These are phyloP conservation scores for Hypoxylon sp. DNA, from an alignment of 2,329 filamentous ascomycete genomes.

Conservation along the genomic window DNA sequence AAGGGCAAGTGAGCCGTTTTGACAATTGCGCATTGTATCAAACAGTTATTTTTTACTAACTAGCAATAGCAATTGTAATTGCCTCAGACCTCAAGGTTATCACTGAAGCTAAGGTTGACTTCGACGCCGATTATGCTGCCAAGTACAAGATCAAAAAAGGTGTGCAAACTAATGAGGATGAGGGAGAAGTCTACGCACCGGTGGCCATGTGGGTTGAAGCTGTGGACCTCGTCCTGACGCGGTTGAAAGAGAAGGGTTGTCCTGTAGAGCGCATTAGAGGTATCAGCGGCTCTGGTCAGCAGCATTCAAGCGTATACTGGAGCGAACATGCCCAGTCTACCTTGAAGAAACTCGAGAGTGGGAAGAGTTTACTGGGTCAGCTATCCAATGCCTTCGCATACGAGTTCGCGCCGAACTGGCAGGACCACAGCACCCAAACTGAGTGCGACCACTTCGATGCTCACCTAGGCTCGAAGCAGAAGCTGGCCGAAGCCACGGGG, in stretches of 20 bases:
- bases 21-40: not conserved
- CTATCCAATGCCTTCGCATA: slow-evolving; percentile 82
- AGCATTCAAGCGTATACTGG: slow-evolving; percentile 99
- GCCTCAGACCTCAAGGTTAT: slow-evolving; percentile 84
- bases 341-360: slow-evolving; percentile 72
- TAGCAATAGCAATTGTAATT: slow-evolving; percentile 79
- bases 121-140: slow-evolving; percentile 83
- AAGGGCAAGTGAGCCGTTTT: slow-evolving; percentile 73
- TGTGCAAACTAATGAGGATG: slow-evolving; percentile 83
- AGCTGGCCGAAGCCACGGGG: slow-evolving; percentile 84
- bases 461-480: slow-evolving; percentile 74
- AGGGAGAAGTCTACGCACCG: slow-evolving; percentile 92
- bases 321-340: slow-evolving; percentile 75
- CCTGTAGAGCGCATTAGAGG: slow-evolving; percentile 83
- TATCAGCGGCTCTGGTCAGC: slow-evolving; percentile 93
- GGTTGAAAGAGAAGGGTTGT: slow-evolving; percentile 77
- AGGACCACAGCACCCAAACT: slow-evolving; percentile 93
- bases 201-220: slow-evolving; percentile 96
- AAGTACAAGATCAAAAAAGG: slow-evolving; percentile 90
- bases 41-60: slow-evolving; percentile 23
- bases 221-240: slow-evolving; percentile 84
- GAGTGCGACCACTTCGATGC: slow-evolving; percentile 92
- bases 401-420: slow-evolving; percentile 95
- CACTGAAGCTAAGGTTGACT: slow-evolving; percentile 92
- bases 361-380: slow-evolving; percentile 78